phyloP scores from a whole-genome alignment of 2,329 filamentous ascomycete genomes.

The Fusarium virguliforme region DNA sequence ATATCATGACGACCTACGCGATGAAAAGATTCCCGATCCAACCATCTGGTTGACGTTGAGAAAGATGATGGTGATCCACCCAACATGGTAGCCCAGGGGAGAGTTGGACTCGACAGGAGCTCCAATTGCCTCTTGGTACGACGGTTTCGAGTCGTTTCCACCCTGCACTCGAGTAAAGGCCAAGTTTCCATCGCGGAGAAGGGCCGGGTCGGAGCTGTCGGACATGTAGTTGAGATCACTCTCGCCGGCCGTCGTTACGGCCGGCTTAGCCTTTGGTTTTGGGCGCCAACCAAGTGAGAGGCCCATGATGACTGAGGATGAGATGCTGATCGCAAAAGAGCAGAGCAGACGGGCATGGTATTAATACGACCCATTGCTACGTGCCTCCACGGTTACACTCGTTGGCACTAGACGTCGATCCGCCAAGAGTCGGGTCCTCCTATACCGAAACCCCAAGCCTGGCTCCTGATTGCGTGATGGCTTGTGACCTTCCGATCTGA shows the following conservation, averaged over 20 bases:
- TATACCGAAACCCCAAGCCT: not conserved
- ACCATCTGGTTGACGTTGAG: slow-evolving; percentile 76
- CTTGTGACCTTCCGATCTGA: slow-evolving; percentile 33
- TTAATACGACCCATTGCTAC: not conserved
- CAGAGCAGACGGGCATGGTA: no score
- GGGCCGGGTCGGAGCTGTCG: slow-evolving; percentile 28
- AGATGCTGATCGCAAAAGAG: not conserved
- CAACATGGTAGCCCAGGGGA: slow-evolving; percentile 73
- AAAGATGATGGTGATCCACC: slow-evolving; percentile 70
- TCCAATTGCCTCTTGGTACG: slow-evolving; percentile 74
- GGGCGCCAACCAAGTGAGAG: slow-evolving; percentile 15
- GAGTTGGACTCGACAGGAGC: slow-evolving; percentile 73
- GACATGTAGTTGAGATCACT: slow-evolving; percentile 59
- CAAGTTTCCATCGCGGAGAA: slow-evolving; percentile 44
- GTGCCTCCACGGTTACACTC: not conserved
- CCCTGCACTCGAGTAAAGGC: slow-evolving; percentile 52
- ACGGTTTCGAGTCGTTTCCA: slow-evolving; percentile 65
- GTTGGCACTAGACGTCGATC: not conserved
- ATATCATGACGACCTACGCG: slow-evolving; percentile 63
- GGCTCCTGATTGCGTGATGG: slow-evolving; percentile 31
- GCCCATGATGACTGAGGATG: not conserved
- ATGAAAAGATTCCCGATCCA: slow-evolving; percentile 76
- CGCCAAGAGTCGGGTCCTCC: not conserved
- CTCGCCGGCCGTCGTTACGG: slow-evolving; percentile 6
- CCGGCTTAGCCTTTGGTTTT: slow-evolving; percentile 9